Evolutionary conservation across 208 protist genomes (phyloP), one percentile per base, ranked within the genome.

Genomic region (Angomonas ambiguus): DNA sequence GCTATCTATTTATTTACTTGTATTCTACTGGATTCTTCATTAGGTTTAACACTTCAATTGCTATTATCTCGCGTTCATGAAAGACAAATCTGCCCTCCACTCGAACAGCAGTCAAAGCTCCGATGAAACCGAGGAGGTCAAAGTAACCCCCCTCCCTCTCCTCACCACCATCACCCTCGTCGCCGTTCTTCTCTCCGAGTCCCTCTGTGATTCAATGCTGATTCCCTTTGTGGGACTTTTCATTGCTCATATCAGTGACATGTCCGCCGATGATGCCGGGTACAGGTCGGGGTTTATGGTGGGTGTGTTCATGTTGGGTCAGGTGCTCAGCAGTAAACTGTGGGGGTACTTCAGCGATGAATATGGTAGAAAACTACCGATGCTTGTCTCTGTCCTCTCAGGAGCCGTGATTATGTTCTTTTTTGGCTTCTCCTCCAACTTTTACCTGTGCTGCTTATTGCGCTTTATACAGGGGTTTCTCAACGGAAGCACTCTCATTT

Each of bases 291-390:
- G 88, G 2, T 62, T 86, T 33, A 76, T 91, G 11, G 72, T 95
- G 1, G 80, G 85, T 18, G 69, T 86, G 8, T 95, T 91, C 61
- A 92, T 95, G 85, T 64, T 92, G 13, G 88, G 88, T 2, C 85
- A 92, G 65, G 83, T 95, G 18, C 16, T 91, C 3, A 89, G 79
- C 57, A 59, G 82, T 1, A 92, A 83, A 61, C 48, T 81, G 41
- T 95, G 85, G 84, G 82, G 88, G 33, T 35, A 38, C 32, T 2
- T 91, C 16, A 95, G 88, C 61, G 83, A 95, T 51, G 71, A 53
- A 32, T 79, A 90, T 53, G 88, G 88, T 20, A 82, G 88, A 2
- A 74, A 79, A n/a, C 4, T 83, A 2, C 57, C 77, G 18, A 76
- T 95, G 51, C 63, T 69, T 16, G 11, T 78, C 48, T 85, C 85